Percentiles rank a stretch among this genome's conserved stretches.
phyloP scores from a whole-genome alignment of 2,329 filamentous ascomycete genomes.

The Arthrobotrys conoides region DNA sequence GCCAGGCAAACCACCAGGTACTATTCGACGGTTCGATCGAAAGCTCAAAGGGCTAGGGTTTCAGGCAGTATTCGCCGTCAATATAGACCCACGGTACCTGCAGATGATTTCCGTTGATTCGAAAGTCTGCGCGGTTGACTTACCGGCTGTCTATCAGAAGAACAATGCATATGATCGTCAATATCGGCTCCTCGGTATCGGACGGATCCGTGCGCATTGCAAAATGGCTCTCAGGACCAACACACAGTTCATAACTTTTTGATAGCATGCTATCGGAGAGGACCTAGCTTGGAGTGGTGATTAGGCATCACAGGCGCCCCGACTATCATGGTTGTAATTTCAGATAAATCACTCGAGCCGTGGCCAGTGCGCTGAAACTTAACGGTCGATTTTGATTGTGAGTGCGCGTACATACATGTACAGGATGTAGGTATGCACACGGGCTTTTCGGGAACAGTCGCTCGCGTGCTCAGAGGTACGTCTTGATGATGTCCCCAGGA shows the following conservation, averaged over 20 bases:
- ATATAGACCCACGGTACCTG: constrained; percentile 47
- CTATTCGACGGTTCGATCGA: constrained; percentile 34
- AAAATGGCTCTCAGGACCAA: constrained; percentile 19
- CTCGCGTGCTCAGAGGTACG: constrained; percentile 28
- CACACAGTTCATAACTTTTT: constrained; percentile 35
- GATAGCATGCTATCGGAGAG: constrained; percentile 10
- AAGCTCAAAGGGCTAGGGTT: constrained; percentile 27
- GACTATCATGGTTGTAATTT: constrained; percentile 27
- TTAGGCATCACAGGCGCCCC: constrained; percentile 23
- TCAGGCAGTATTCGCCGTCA: constrained; percentile 60
- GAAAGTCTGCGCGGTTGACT: constrained; percentile 53
- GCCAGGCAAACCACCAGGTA: constrained; percentile 31
- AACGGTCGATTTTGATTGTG: constrained; percentile 39
- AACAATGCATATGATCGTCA: constrained; percentile 42
- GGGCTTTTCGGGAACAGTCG: constrained; percentile 15
- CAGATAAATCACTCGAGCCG: constrained; percentile 31
- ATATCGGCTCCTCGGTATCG: constrained; percentile 38
- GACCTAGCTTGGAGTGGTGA: background rate
- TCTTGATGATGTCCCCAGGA: constrained; percentile 19
- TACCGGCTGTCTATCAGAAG: constrained; percentile 28
- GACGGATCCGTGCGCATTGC: constrained; percentile 48
- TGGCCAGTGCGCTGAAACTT: constrained; percentile 47
- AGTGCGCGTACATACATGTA: constrained; percentile 26
- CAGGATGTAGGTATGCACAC: constrained; percentile 6
- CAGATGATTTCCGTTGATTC: constrained; percentile 53